Conservation (phyloP, 192 early-diverging fungal genomes). For the Spinellus fusiger region DNA sequence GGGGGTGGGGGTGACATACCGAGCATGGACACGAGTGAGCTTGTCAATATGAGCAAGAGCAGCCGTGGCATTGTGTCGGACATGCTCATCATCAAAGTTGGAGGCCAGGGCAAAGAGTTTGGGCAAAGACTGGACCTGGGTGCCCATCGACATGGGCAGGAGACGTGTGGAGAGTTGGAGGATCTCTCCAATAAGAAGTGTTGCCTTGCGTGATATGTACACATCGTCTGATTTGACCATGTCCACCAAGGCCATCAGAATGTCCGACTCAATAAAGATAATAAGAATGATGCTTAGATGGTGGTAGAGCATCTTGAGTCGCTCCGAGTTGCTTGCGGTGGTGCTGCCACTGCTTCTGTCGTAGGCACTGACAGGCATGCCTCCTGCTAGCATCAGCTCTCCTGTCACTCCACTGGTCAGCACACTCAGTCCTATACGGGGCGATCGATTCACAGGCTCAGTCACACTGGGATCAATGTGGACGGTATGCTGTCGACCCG, state of each 20-base stretch:
- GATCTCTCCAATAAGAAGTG: slow-evolving; percentile 69
- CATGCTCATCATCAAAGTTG: slow-evolving; percentile 66
- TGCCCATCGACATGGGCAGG: slow-evolving; percentile 51
- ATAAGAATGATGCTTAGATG: slow-evolving; percentile 64
- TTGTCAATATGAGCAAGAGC: slow-evolving; percentile 73
- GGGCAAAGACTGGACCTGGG: slow-evolving; percentile 61
- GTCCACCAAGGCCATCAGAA: slow-evolving; percentile 60
- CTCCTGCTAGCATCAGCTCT: slow-evolving; percentile 5
- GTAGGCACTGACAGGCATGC: slow-evolving; percentile 7
- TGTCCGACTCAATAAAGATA: slow-evolving; percentile 70
- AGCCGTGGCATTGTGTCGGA: slow-evolving; percentile 68
- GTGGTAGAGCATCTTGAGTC: slow-evolving; percentile 61
- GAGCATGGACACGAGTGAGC: slow-evolving; percentile 41
- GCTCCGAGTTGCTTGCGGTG: slow-evolving; percentile 30
- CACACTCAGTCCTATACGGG: not conserved
- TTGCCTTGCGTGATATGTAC: slow-evolving; percentile 57
- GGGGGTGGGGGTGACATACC: slow-evolving; percentile 17
- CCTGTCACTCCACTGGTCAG: slow-evolving; percentile 2
- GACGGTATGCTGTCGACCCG: slow-evolving; percentile 31
- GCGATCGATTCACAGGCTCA: not conserved
- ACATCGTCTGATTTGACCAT: slow-evolving; percentile 57
- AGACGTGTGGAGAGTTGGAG: slow-evolving; percentile 63
- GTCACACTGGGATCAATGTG: slow-evolving; percentile 15
- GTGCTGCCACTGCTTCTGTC: slow-evolving; percentile 5
- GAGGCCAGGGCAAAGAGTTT: slow-evolving; percentile 68